These are phyloP conservation scores for Botryotinia narcissicola DNA, from an alignment of 2,329 filamentous ascomycete genomes.

Conservation along the genomic window DNA sequence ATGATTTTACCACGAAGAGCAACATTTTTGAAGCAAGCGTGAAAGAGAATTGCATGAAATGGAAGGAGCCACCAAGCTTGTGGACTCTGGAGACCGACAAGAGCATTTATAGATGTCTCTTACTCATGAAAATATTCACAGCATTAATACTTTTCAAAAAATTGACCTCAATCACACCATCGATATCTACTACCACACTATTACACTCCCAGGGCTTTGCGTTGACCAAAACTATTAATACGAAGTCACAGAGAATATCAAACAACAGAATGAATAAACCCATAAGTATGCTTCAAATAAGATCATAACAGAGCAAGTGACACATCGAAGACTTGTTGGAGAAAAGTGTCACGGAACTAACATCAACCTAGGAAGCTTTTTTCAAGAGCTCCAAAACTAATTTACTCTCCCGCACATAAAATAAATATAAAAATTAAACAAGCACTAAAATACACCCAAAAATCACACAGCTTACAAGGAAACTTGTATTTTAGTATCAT, in stretches of 20 bases:
- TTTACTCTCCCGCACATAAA: background rate
- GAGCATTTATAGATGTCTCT: no score
- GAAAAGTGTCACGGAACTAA: background rate
- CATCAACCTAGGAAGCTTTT: background rate
- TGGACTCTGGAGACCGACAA: no score
- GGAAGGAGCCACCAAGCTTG: background rate
- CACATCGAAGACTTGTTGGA: background rate
- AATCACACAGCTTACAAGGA: background rate
- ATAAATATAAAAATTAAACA: accelerated
- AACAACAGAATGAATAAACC: background rate
- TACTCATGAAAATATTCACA: background rate
- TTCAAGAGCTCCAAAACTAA: background rate
- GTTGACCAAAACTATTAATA: background rate
- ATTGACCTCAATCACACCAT: background rate
- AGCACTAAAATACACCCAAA: background rate
- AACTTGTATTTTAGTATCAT: no score
- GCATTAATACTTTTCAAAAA: accelerated
- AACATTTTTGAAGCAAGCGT: background rate
- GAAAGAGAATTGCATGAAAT: background rate
- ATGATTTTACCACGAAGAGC: background rate
- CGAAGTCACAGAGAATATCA: accelerated
- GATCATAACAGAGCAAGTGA: background rate
- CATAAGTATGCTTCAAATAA: background rate
- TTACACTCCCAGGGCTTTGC: no score
- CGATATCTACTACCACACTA: background rate